Evolutionary conservation across 208 protist genomes (phyloP).

Genomic region (Wallacemonas sp.): DNA sequence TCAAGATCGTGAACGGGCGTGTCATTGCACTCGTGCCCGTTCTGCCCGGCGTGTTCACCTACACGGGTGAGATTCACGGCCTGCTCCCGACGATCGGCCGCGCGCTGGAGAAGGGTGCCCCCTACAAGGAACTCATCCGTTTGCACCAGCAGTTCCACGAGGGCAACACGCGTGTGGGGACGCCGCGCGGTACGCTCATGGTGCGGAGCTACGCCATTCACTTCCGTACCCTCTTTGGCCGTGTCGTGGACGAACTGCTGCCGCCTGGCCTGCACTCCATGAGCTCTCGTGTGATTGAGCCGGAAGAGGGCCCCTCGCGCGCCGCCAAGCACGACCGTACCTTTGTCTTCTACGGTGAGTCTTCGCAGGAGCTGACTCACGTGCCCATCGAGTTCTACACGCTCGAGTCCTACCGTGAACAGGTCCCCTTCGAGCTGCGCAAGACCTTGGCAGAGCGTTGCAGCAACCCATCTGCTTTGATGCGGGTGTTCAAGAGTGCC

Average conservation of each 20-base stretch:
- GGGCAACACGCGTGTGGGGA: constrained; percentile 61
- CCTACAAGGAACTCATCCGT: constrained; percentile 86
- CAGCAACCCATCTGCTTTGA: constrained; percentile 51
- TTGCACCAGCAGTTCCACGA: constrained; percentile 85
- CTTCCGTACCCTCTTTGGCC: constrained; percentile 88
- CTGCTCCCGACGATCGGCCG: constrained; percentile 87
- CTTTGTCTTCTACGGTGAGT: constrained; percentile 89
- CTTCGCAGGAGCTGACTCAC: constrained; percentile 74
- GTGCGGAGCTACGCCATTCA: constrained; percentile 86
- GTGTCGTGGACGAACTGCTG: constrained; percentile 88
- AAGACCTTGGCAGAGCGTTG: constrained; percentile 81
- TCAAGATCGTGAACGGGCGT: constrained; percentile 80
- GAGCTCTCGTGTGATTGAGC: constrained; percentile 88
- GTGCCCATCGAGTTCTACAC: constrained; percentile 93
- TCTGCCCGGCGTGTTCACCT: constrained; percentile 75
- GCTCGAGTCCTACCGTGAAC: constrained; percentile 91
- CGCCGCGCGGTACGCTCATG: constrained; percentile 63
- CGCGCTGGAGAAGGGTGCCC: constrained; percentile 60
- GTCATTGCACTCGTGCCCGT: constrained; percentile 86
- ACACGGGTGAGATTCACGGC: constrained; percentile 80
- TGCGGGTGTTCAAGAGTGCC: constrained; percentile 77
- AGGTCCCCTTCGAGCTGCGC: constrained; percentile 82
- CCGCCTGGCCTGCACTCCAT: constrained; percentile 82
- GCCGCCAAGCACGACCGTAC: constrained; percentile 58
- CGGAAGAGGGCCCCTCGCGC: constrained; percentile 45